phyloP scores from a whole-genome alignment of 108 stramenopile species.

The Discostella stelligeroides region DNA sequence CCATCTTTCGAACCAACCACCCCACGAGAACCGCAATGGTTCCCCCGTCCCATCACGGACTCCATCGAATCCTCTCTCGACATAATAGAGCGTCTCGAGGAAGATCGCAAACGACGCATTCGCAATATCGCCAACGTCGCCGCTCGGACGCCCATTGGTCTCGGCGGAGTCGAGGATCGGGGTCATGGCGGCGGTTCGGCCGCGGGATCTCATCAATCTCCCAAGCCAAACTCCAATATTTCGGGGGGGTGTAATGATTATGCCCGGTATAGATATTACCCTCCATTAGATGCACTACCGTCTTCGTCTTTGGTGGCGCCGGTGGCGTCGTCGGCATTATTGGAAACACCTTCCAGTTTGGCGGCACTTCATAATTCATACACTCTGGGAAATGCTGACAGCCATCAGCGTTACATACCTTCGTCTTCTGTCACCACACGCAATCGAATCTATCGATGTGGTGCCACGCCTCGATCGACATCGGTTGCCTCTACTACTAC shows the following conservation, averaged over 20 bases:
- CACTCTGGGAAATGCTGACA: too few species aligned
- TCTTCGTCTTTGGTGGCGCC: constrained; percentile 5
- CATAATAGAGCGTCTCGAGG: constrained; percentile 33
- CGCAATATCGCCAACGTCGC: constrained; percentile 31
- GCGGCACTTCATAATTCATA: background rate
- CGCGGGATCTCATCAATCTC: background rate
- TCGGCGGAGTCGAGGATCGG: constrained; percentile 11
- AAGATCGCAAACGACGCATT: constrained; percentile 26
- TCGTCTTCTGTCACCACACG: background rate
- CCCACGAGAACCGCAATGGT: constrained; percentile 30
- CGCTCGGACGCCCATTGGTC: constrained; percentile 24
- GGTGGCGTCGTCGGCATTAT: background rate
- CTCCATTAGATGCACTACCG: constrained; percentile 12
- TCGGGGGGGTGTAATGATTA: constrained; percentile 6
- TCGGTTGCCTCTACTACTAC: background rate
- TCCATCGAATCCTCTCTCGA: constrained; percentile 38
- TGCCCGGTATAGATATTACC: constrained; percentile 36
- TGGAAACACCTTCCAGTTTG: background rate
- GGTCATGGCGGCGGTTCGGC: background rate
- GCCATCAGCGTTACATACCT: background rate
- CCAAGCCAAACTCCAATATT: background rate
- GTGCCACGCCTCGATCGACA: background rate
- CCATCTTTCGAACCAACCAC: constrained; percentile 29
- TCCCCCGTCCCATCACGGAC: constrained; percentile 39
- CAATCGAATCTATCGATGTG: background rate